Evolutionary conservation across 345 rosid genomes (phyloP).

Genomic region (Rubroshorea leprosula): DNA sequence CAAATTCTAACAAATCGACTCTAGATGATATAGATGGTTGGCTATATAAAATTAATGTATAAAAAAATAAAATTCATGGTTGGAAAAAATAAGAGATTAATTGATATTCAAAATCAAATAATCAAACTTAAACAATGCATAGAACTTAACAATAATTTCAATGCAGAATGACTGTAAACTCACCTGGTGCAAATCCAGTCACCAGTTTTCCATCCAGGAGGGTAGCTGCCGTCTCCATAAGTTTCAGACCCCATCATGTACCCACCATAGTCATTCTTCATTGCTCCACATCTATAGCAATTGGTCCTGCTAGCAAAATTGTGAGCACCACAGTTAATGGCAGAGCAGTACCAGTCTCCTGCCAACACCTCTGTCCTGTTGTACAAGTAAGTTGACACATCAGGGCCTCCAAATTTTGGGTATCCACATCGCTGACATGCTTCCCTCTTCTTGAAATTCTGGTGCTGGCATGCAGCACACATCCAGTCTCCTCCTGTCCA

Average conservation of each 20-base stretch:
- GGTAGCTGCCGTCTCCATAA: conserved; percentile 30
- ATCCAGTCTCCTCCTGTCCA: conserved; percentile 87
- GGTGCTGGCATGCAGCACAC: conserved; percentile 69
- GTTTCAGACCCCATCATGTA: neutral
- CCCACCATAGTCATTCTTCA: conserved; percentile 33
- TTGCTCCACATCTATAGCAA: conserved; percentile 64
- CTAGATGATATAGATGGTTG: no score
- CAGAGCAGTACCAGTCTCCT: conserved; percentile 77
- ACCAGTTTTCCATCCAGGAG: conserved; percentile 91
- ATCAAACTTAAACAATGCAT: neutral
- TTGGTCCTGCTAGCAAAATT: conserved; percentile 68
- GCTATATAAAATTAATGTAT: no score
- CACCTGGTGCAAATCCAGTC: conserved; percentile 90
- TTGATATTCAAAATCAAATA: no score
- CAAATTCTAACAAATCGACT: no score
- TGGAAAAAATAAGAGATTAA: no score
- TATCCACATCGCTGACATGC: conserved; percentile 66
- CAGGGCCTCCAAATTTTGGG: conserved; percentile 74
- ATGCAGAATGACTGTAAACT: neutral
- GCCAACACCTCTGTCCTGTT: conserved; percentile 59
- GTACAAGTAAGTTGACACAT: conserved; percentile 45
- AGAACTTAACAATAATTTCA: neutral
- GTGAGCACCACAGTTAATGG: conserved; percentile 61
- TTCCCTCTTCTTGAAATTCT: conserved; percentile 75
- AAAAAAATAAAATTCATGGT: no score